A percentile compares a stretch with the other conserved stretches of the same genome.
These are phyloP conservation scores for Vaucheria bursata DNA, from an alignment of 352 stramenopile genomes.

Conservation along the genomic window DNA sequence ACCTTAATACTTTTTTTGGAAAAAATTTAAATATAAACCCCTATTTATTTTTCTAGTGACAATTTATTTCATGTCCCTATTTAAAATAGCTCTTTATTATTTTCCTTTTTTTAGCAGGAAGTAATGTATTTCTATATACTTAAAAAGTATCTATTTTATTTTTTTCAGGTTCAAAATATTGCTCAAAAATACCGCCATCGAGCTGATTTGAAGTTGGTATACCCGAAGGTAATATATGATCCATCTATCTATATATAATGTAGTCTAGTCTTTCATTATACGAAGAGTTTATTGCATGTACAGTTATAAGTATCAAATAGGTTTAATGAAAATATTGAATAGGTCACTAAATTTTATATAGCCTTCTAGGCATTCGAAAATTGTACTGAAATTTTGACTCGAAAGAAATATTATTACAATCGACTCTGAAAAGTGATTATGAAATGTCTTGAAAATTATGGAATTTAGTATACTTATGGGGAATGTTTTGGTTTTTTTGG, in stretches of 20 bases:
- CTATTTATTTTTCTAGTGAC: neutral
- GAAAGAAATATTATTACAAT: neutral
- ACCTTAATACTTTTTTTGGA: neutral
- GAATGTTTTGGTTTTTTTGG: neutral
- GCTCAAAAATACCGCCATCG: conserved; percentile 68
- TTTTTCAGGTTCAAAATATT: conserved; percentile 49
- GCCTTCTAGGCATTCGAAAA: neutral
- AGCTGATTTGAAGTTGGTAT: conserved; percentile 64
- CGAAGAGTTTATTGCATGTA: too few species aligned
- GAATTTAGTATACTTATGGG: neutral
- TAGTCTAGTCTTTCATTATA: neutral
- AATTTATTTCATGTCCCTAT: neutral
- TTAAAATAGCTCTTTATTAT: neutral
- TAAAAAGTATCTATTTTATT: neutral
- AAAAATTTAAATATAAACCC: neutral
- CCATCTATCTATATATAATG: neutral
- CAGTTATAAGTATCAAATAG: conserved; percentile 58
- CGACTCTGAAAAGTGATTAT: neutral
- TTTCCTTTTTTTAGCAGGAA: neutral
- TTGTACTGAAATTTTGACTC: neutral
- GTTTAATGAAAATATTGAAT: neutral
- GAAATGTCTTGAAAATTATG: neutral
- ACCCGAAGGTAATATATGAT: conserved; percentile 63
- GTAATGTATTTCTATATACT: conserved; percentile 2
- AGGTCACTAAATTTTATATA: neutral